A percentile compares a stretch with the other conserved stretches of the same genome.
Evolutionary conservation across 257 asterid species (phyloP).

Genomic region (Lithospermum erythrorhizon): DNA sequence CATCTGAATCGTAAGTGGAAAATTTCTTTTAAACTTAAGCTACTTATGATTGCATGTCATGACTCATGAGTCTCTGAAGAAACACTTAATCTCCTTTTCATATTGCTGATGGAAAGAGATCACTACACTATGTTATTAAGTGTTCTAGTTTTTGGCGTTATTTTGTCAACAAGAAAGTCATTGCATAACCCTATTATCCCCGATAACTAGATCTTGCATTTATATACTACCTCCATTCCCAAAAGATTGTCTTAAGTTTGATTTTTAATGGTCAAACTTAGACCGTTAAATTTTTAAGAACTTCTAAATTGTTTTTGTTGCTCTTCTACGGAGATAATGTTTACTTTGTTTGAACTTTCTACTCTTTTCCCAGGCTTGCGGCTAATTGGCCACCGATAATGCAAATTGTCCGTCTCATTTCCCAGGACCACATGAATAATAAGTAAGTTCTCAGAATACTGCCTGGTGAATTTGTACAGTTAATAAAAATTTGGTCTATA

Average conservation of each 20-base stretch:
- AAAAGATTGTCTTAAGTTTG: too few species aligned
- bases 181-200: too few species aligned
- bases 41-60: not conserved
- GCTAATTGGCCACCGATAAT: slow-evolving; percentile 86
- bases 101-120: not conserved
- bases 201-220: too few species aligned
- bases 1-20: slow-evolving; percentile 71
- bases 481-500: not conserved
- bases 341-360: slow-evolving; percentile 4
- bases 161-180: too few species aligned
- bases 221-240: too few species aligned
- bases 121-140: too few species aligned
- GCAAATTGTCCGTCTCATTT: slow-evolving; percentile 72
- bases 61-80: not conserved
- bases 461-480: slow-evolving; percentile 11
- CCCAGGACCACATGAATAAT: slow-evolving; percentile 91
- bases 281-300: not conserved
- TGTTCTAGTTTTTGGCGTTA: too few species aligned
- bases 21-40: slow-evolving; percentile 16
- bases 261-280: too few species aligned
- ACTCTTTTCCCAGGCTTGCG: slow-evolving; percentile 51
- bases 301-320: not conserved
- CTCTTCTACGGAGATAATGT: not conserved
- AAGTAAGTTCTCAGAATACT: slow-evolving; percentile 35
- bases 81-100: not conserved